These are phyloP conservation scores for Caryopteris hybrid DNA, from an alignment of 305 asterid species.

Conservation along the genomic window DNA sequence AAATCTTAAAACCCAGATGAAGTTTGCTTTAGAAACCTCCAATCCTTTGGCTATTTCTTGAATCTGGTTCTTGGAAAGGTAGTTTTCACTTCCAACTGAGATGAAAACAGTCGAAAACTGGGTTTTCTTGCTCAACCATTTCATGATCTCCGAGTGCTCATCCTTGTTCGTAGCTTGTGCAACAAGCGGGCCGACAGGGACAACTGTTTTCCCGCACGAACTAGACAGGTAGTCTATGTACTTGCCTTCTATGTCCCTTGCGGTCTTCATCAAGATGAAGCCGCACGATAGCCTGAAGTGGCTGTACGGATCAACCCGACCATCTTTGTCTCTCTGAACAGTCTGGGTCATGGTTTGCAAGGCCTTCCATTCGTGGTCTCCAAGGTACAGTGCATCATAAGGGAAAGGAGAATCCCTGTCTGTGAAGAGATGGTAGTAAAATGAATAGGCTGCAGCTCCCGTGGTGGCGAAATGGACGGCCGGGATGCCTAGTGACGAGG, in stretches of 20 bases:
- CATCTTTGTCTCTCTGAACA: not conserved
- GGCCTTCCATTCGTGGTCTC: slow-evolving; percentile 11
- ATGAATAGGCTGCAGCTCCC: slow-evolving; percentile 23
- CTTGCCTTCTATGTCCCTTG: slow-evolving; percentile 33
- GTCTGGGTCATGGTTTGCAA: not conserved
- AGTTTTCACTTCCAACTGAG: slow-evolving; percentile 49
- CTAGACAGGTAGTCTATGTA: slow-evolving; percentile 40
- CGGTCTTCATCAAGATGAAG: slow-evolving; percentile 35
- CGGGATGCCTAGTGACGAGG: slow-evolving; percentile 34
- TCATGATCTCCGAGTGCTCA: slow-evolving; percentile 20
- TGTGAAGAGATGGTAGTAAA: slow-evolving; percentile 14
- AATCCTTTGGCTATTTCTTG: slow-evolving; percentile 34
- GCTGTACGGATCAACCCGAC: not conserved
- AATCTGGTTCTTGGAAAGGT: slow-evolving; percentile 32
- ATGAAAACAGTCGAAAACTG: slow-evolving; percentile 31
- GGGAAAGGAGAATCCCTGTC: slow-evolving; percentile 17
- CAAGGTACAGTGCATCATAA: slow-evolving; percentile 17
- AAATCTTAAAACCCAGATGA: slow-evolving; percentile 41
- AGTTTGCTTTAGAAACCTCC: slow-evolving; percentile 26
- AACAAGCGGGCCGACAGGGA: slow-evolving; percentile 34
- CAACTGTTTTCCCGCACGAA: slow-evolving; percentile 7
- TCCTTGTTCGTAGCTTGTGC: not conserved
- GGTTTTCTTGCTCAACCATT: slow-evolving; percentile 25
- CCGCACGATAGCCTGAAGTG: slow-evolving; percentile 10
- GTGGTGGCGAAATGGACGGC: slow-evolving; percentile 31